Base-by-base conservation (phyloP, 805 yeast genomes). In the Lachancea cidri region DNA sequence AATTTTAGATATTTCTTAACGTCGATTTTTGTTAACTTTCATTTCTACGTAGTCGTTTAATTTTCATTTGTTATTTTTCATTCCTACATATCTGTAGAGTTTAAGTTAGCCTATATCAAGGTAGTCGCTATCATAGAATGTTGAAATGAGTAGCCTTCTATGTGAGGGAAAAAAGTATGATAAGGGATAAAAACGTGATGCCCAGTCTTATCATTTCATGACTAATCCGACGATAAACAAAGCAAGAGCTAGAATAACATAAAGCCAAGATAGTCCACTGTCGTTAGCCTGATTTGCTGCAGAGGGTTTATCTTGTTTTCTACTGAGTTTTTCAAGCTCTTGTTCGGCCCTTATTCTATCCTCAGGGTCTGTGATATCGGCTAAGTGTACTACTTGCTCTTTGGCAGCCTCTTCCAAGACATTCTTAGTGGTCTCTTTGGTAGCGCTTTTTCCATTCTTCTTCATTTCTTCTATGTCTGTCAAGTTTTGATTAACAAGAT, bases 281-380 rank as follows among this genome's bases (percentile, higher is more conserved):
- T 48, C 39, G 29, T 17, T 16, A 15, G 13, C 19, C 36, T 15
- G 46, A n/a, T 29, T 29, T 16, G 17, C 6, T 6, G 33, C 8
- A 15, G 7, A 6, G 18, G 30, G 17, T 29, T 33, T 39, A 31
- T 16, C 44, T 41, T 17, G 44, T 32, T n/a, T 35, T 31, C 18
- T 44, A 18, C 45, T 37, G n/a, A 46, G 31, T 36, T 44, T 48
- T 22, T 49, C 50, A 29, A 57, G 42, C 5, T 55, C 55, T 34
- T 57, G 53, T 41, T 58, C 58, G 8, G 74, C 77, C 50, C 81
- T 69, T 38, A 83, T 79, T 43, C 83, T 71, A 59, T 83, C 91
- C 54, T 83, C 91, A 0, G 85, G 82, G 54, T 82, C 86, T 41
- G 62, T 48, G 42, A 72, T 74, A 19, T 66, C 64, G 27, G 70